Base-by-base conservation (phyloP, 2,329 filamentous ascomycete species). In the Botryotinia narcissicola region DNA sequence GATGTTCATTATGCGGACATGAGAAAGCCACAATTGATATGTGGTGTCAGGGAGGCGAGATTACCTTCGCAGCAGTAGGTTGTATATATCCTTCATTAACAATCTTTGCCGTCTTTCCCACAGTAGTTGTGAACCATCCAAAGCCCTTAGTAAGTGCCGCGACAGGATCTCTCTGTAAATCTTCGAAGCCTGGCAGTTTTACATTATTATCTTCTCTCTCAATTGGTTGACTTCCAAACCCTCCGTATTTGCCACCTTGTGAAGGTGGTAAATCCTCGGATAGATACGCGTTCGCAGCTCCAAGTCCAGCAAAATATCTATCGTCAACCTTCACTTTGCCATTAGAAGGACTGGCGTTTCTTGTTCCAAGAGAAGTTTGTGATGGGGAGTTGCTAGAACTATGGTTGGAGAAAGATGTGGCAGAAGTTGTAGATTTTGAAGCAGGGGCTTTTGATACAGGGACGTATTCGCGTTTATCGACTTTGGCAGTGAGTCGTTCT, bases 21-120 rank as follows among this genome's bases (percentile, higher is more conserved):
- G 25, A 68, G 16, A 18, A 10, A 7, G 46, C n/a, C 8, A 57
- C 7, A 18, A 18, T 42, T 7, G 8, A 57, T 25, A 44, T 60
- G 7, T 20, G 37, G 2, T 42, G 16, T 35, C 16, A 22, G 25
- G 35, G 70, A 71, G 70, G 75, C 76, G 82, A 77, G 82, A 78
- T 72, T 86, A 94, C 92, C 89, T 94, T 93, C 80, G 93, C 92
- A 75, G 96, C 94, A 42, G 94, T 96, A 16, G 96, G 96, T 83
- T 97, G 94, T 71, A 99, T 93, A 84, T 94, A 98, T 48, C 92
- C 90, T 77, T 96, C 92, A 81, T 98, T 97, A 37, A 98, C 92
- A 25, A 90, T 93, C 86, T 97, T 97, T 54, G 95, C 96, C 76
- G 93, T 93, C 86, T 96, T 97, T 40, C 90, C 91, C 60, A 98